Percentiles rank a stretch among this genome's conserved stretches.
phyloP scores from a whole-genome alignment of 208 protist genomes.

The Acanthamoeba sp. region DNA sequence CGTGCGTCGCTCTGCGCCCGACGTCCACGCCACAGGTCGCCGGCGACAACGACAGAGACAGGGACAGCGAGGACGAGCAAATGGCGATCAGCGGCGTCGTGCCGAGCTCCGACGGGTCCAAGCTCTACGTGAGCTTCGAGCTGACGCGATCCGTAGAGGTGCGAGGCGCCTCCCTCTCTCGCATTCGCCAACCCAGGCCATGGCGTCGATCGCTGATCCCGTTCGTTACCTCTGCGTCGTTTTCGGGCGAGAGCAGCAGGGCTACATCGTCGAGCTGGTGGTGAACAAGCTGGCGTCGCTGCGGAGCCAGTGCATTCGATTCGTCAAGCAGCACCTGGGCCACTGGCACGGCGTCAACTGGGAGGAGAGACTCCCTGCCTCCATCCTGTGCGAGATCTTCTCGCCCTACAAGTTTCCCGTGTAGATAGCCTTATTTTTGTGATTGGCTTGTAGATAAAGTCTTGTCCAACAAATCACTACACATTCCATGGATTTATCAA shows the following conservation, averaged over 20 bases:
- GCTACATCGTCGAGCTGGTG: background rate
- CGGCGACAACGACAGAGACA: background rate
- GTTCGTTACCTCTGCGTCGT: no score
- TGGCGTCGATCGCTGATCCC: no score
- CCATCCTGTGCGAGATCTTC: slow-evolving; percentile 1
- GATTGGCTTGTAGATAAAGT: no score
- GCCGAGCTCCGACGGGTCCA: background rate
- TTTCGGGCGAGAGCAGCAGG: background rate
- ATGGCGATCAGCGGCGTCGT: background rate
- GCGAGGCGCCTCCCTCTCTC: no score
- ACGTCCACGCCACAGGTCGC: background rate
- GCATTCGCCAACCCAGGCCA: no score
- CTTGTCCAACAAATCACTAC: no score
- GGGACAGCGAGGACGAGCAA: background rate
- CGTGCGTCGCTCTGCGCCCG: background rate
- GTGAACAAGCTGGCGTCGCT: slow-evolving; percentile 6
- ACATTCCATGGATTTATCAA: no score
- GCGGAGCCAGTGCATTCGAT: background rate
- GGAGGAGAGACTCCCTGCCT: background rate
- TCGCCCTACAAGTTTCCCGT: slow-evolving; percentile 8
- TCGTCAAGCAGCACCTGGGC: background rate
- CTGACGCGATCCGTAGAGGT: no score
- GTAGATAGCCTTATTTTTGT: background rate
- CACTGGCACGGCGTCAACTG: background rate
- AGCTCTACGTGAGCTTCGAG: slow-evolving; percentile 6